Percentiles rank a stretch among this genome's conserved stretches.
Evolutionary conservation across 495 filamentous ascomycete species (phyloP).

Genomic region (Penicillium desertorum): DNA sequence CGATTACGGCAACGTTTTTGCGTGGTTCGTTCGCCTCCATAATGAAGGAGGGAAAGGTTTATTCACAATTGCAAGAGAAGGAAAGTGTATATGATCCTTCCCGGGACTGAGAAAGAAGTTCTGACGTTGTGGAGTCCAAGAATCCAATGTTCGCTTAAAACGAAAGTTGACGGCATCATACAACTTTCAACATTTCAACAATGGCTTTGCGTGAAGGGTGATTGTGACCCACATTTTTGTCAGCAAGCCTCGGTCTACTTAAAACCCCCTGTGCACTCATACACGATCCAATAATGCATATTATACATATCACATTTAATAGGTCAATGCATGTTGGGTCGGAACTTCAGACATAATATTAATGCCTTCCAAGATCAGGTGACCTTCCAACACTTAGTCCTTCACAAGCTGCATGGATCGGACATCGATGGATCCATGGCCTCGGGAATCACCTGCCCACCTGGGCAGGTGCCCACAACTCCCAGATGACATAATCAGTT

Average conservation of each 20-base stretch:
- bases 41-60: background rate
- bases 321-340: background rate
- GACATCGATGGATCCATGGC: background rate
- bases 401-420: too few relatives aligned
- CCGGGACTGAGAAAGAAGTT: background rate
- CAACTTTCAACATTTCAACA: background rate
- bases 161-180: background rate
- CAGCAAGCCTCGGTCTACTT: background rate
- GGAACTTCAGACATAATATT: too few relatives aligned
- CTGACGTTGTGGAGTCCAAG: background rate
- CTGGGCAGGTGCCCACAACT: too few relatives aligned
- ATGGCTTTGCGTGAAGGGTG: background rate
- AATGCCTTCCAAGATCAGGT: background rate
- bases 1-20: slow-evolving; percentile 48
- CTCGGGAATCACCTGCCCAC: too few relatives aligned
- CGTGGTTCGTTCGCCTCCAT: slow-evolving; percentile 2
- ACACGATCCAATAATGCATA: background rate
- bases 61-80: background rate
- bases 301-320: background rate
- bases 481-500: background rate
- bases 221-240: background rate
- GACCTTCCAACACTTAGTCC: too few relatives aligned
- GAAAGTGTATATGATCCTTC: background rate
- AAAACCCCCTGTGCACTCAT: background rate
- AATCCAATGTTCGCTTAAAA: background rate